phyloP scores from a whole-genome alignment of 2,329 filamentous ascomycete genomes.

The Apiospora marii region DNA sequence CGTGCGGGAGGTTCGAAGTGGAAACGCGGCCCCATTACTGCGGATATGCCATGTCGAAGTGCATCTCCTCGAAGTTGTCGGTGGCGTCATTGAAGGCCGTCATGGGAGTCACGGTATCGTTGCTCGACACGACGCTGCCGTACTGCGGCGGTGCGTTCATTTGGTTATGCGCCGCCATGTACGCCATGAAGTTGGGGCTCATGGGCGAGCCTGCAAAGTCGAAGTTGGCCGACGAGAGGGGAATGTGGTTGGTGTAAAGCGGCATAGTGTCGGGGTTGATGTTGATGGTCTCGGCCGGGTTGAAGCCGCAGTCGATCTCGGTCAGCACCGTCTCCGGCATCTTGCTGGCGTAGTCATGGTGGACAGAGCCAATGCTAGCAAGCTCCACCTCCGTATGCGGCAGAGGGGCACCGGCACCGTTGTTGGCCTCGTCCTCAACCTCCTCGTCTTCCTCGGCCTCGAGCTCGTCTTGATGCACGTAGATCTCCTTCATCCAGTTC shows the following conservation, averaged over 20 bases:
- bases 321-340: constrained; percentile 28
- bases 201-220: constrained; percentile 35
- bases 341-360: constrained; percentile 28
- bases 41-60: constrained; percentile 38
- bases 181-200: constrained; percentile 33
- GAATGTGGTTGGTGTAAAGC: constrained; percentile 34
- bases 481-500: constrained; percentile 65
- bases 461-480: constrained; percentile 46
- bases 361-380: constrained; percentile 13
- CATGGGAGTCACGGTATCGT: constrained; percentile 39
- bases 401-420: constrained; percentile 32
- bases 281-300: constrained; percentile 29
- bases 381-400: constrained; percentile 25
- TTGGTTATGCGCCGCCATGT: constrained; percentile 31
- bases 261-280: constrained; percentile 33
- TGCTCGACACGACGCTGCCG: constrained; percentile 39
- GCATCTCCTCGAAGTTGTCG: constrained; percentile 36
- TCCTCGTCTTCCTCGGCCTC: constrained; percentile 47
- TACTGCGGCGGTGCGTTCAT: constrained; percentile 33
- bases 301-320: constrained; percentile 35
- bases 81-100: constrained; percentile 36
- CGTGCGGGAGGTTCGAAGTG: neutral
- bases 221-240: constrained; percentile 43
- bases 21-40: constrained; percentile 26
- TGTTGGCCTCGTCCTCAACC: constrained; percentile 48